Base-by-base conservation (phyloP, 352 stramenopile species). In the Phytopythium delawarense region DNA sequence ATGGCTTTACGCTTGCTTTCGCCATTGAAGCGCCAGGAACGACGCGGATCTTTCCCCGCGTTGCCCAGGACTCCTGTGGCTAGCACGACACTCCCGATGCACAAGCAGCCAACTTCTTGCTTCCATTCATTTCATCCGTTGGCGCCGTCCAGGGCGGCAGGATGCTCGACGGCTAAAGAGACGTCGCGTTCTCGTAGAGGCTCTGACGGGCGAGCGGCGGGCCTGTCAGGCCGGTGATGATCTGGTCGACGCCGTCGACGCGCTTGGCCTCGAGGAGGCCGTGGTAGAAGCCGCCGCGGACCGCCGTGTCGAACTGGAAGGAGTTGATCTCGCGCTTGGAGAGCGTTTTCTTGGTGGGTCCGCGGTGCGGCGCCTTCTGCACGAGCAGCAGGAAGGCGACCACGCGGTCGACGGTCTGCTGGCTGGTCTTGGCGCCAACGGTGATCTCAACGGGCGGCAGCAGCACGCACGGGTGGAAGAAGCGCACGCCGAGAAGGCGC, bases 401-500 rank as follows among this genome's bases (percentile, higher is more conserved):
- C 28, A 87, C 64, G 28, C 67, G 67, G 37, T 79, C 65, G 16
- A 88, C 61, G 9, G 75, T 81, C n/a, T 61, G 5, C 15, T 78
- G 67, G 21, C 62, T 65, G 4, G 82, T 91, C 6, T 50, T 62
- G 0, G 63, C 61, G 28, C 78, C 78, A 1, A 71, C 55, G 12
- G 79, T 80, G 59, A 92, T 55, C 58, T 92, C 82, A 30, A 89
- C 79, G 5, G 81, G 77, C 15, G 74, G 78, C 21, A 91, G 60
- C 50, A 91, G 69, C 30, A 91, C 68, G 40, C 78, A 88, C 34
- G 82, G 82, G 57, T 87, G 79, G 71, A 91, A 89, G 66, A 91
- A 91, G 21, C 82, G 74, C 44, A 91, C 65, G 68, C 82, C 79
- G 8, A 92, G 72, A 40, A 92, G 77, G 5, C 79, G 78, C 12